Evolutionary conservation across 371 early-diverging fungal species (phyloP), one percentile per base, ranked within the genome.

Genomic region (Caulochytrium protostelioides): DNA sequence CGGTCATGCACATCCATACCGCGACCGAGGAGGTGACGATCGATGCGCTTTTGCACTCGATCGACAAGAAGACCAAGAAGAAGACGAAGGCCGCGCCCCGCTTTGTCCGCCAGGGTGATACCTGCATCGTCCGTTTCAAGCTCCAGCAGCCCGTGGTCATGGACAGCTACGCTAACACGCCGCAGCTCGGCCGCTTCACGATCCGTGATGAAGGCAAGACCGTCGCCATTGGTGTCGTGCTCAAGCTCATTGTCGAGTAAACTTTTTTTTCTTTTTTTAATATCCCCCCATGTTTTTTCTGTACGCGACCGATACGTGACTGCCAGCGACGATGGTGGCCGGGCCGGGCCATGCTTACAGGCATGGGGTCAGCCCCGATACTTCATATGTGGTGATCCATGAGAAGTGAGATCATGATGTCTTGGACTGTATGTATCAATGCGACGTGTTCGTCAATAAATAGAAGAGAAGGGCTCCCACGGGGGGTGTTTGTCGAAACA

Each of bases 161-260:
- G n/a, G 95, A 95, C 49, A 59, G 74, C 13, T 90, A 74, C 56
- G 67, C 62, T n/a, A 79, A 83, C 23, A 73, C 75, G 44, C 79
- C 82, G 32, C 89, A 87, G 54, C 57, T 95, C 19, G 92, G 97
- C 30, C 72, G 97, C 31, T 92, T 95, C 65, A 91, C 89, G 19
- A 62, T 95, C 16, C 79, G 97, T 48, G 90, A 91, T 50, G 90
- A 91, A 70, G 79, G 78, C 57, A 55, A 75, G 61, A 92, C 95
- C 13, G 75, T 94, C 55, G 95, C 91, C 22, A 78, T 94, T 41
- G 91, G 95, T 45, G 83, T 84, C 55, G 61, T 91, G 18, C 72
- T 76, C 43, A 83, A 83, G 64, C 60, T 92, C 28, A 47, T 55
- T 20, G 27, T 43, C 13, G 10, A 26, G 10, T 10, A 10, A n/a